These are phyloP conservation scores for Cryptococcus amylolentus DNA, from an alignment of 1,284 basidiomycete species.

Conservation along the genomic window DNA sequence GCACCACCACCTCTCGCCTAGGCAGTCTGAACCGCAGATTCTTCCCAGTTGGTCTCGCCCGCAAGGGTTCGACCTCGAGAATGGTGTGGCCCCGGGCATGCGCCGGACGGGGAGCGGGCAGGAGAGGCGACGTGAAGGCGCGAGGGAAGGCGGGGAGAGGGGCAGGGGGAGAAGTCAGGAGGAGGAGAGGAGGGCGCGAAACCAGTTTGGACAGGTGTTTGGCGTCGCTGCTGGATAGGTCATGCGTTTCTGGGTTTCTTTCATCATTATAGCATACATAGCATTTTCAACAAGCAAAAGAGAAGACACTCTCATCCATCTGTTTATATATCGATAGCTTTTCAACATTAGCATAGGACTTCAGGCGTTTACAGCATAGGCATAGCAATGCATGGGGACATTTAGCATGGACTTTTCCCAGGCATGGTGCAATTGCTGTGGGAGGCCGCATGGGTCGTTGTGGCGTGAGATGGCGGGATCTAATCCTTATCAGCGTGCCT, in stretches of 20 bases:
- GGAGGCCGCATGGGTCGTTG: too few species aligned
- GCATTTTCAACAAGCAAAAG: background rate
- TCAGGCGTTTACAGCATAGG: background rate
- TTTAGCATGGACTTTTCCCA: background rate
- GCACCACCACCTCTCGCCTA: constrained; percentile 9
- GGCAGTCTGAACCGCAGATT: constrained; percentile 14
- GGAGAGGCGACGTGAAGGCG: constrained; percentile 11
- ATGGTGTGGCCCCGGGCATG: constrained; percentile 9
- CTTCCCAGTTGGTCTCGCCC: constrained; percentile 28
- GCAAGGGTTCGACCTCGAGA: constrained; percentile 1
- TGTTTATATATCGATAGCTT: background rate
- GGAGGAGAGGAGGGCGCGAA: constrained; percentile 16
- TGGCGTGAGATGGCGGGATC: too few species aligned
- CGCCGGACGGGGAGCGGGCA: constrained; percentile 11
- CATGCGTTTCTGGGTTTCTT: background rate
- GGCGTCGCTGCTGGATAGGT: constrained; percentile 22
- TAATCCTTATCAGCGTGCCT: too few species aligned
- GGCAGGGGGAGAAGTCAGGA: constrained; percentile 9
- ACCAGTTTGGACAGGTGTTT: constrained; percentile 24
- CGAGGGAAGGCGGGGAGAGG: constrained; percentile 8
- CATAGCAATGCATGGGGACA: background rate
- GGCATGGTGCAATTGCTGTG: background rate
- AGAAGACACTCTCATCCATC: background rate
- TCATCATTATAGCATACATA: background rate
- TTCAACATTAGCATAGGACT: background rate